Base-by-base conservation (phyloP, 2,329 filamentous ascomycete species). In the Akanthomyces uredinophilus region DNA sequence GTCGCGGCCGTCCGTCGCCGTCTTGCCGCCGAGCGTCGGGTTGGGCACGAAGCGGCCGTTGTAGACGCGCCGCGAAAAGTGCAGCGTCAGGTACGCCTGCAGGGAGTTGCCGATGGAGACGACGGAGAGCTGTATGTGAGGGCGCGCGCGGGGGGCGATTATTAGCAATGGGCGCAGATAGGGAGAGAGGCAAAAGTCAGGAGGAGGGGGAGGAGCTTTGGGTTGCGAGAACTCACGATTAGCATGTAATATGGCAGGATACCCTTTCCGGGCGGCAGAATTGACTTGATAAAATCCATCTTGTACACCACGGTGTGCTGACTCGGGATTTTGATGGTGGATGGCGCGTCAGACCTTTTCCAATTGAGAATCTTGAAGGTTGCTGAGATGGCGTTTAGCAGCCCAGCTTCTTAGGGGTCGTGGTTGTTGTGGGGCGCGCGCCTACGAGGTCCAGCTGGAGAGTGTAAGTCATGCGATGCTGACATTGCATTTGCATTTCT, bases 1-100 rank as follows among this genome's bases (percentile, higher is more conserved):
- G 59, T 61, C 59, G 51, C 41, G 59, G 29, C 52, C 50, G 59
- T 41, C 59, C 37, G 46, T 14, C 59, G 78, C 18, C 58, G 78
- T 73, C 62, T 71, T 75, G 53, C 76, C 69, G 11, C 74, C 74
- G 13, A 83, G 73, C 37, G 74, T 71, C 44, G 74, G 63, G 77
- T 84, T 85, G 59, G 77, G 74, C 22, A 86, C 75, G 69, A 85
- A 86, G 65, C 77, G 77, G 64, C 87, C 87, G 68, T 88, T 86
- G 81, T 98, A 99, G 71, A 98, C 85, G 73, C 91, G 89, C n/a
- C 88, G 86, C 8, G 92, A 92, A 78, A 91, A 96, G 74, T 87
- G 82, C 4, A 93, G 82, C 20, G 92, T 96, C 41, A 79, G 70
- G 77, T 96, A 96, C 72, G 90, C 87, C 80, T 97, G 93, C 52